phyloP scores from a whole-genome alignment of 2,329 filamentous ascomycete species.

The Pyricularia pennisetigena region DNA sequence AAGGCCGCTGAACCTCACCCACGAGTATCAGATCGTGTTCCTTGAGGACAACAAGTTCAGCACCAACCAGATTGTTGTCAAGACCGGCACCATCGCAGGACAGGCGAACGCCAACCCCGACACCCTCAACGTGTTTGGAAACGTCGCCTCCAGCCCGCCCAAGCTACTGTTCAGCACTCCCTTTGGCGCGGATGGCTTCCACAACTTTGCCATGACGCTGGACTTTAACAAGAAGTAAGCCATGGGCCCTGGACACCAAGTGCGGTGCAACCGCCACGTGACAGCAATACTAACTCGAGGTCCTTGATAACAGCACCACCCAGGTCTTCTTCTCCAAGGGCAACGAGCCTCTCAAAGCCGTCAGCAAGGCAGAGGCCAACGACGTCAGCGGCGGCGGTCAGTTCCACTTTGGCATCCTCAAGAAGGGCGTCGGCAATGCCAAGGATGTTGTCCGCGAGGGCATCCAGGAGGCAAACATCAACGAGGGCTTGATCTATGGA shows the following conservation, averaged over 20 bases:
- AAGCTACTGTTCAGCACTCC: slow-evolving; percentile 37
- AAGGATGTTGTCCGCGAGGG: slow-evolving; percentile 36
- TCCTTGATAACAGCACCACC: slow-evolving; percentile 31
- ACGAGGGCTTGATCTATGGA: slow-evolving; percentile 42
- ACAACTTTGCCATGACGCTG: slow-evolving; percentile 51
- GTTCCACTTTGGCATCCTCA: slow-evolving; percentile 52
- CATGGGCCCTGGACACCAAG: not conserved
- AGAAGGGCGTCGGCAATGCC: slow-evolving; percentile 42
- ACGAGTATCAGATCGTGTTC: slow-evolving; percentile 50
- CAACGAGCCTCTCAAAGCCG: slow-evolving; percentile 29
- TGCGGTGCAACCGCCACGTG: not conserved
- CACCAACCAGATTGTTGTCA: slow-evolving; percentile 43
- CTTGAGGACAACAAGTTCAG: slow-evolving; percentile 35
- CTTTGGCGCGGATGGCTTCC: slow-evolving; percentile 41
- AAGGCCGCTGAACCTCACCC: slow-evolving; percentile 45
- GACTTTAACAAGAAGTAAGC: slow-evolving; percentile 46
- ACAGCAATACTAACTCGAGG: not conserved
- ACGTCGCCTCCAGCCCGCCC: slow-evolving; percentile 34
- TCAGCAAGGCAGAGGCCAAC: slow-evolving; percentile 35
- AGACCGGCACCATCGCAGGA: slow-evolving; percentile 42
- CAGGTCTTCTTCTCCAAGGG: slow-evolving; percentile 47
- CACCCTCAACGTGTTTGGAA: slow-evolving; percentile 34
- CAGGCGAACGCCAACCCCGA: slow-evolving; percentile 24
- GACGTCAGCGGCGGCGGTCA: slow-evolving; percentile 48
- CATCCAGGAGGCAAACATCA: slow-evolving; percentile 34